Evolutionary conservation across 2,329 filamentous ascomycete species (phyloP).

Genomic region (Domatiomyces globalis): DNA sequence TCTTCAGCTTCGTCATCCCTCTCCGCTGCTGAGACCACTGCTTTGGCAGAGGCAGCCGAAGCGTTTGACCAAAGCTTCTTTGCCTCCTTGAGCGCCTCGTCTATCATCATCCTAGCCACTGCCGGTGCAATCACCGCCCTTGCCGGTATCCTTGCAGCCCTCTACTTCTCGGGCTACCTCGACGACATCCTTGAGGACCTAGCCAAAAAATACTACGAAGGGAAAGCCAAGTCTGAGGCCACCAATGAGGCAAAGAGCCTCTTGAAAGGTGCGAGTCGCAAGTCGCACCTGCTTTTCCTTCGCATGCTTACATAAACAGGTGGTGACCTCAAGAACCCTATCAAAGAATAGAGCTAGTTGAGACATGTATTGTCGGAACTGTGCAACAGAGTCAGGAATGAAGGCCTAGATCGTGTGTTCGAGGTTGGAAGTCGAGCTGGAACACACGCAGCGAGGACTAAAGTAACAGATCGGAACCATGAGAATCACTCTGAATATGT

Average conservation of each 20-base stretch:
- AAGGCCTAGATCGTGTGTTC: background rate
- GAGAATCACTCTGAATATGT: background rate
- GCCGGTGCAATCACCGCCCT: background rate
- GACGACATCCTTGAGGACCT: conserved; percentile 1
- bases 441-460: too few species aligned
- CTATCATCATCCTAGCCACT: background rate
- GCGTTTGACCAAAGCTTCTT: background rate
- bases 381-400: too few species aligned
- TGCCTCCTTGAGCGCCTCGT: background rate
- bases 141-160: background rate
- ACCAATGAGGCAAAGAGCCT: conserved; percentile 1
- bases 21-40: background rate
- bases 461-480: background rate
- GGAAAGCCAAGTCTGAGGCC: conserved; percentile 2
- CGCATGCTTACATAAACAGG: background rate
- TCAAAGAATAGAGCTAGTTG: background rate
- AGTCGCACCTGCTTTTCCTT: background rate
- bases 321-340: background rate
- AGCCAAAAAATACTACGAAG: conserved; percentile 4
- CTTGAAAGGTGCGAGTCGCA: background rate
- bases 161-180: conserved; percentile 2
- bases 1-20: background rate
- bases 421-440: background rate
- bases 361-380: background rate
- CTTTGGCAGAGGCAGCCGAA: background rate